A percentile compares a stretch with the other conserved stretches of the same genome.
Conservation (phyloP, 106 monocot species). For the Acorus calamus region DNA sequence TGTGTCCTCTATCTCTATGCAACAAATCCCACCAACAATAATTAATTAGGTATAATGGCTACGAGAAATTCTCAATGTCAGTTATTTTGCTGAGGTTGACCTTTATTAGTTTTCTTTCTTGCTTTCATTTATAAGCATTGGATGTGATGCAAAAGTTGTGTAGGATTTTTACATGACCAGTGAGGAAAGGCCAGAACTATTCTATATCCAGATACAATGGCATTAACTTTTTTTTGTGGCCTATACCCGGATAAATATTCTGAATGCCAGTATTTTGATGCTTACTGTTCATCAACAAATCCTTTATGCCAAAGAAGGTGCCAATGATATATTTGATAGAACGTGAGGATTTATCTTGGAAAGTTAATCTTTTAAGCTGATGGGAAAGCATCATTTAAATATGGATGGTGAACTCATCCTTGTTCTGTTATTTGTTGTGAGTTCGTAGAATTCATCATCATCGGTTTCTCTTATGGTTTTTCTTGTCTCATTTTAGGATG, state of each 20-base stretch:
- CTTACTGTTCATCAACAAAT: slow-evolving; percentile 77
- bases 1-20: no score
- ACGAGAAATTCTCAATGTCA: no score
- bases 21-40: no score
- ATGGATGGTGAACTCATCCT: slow-evolving; percentile 34
- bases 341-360: slow-evolving; percentile 83
- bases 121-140: slow-evolving; percentile 30
- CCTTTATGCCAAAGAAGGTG: slow-evolving; percentile 91
- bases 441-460: not conserved
- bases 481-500: slow-evolving; percentile 34
- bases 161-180: slow-evolving; percentile 75
- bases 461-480: no score
- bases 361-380: slow-evolving; percentile 76
- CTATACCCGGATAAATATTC: no score
- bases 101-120: not conserved
- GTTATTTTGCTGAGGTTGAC: no score
- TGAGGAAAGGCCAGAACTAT: slow-evolving; percentile 75
- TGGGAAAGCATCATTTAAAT: slow-evolving; percentile 53
- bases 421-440: not conserved
- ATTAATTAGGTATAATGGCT: no score
- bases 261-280: no score
- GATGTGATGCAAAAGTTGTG: slow-evolving; percentile 97
- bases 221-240: not conserved
- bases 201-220: slow-evolving; percentile 44
- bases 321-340: slow-evolving; percentile 84